Evolutionary conservation across 2,329 filamentous ascomycete genomes (phyloP).

Genomic region (Phoma sp.): DNA sequence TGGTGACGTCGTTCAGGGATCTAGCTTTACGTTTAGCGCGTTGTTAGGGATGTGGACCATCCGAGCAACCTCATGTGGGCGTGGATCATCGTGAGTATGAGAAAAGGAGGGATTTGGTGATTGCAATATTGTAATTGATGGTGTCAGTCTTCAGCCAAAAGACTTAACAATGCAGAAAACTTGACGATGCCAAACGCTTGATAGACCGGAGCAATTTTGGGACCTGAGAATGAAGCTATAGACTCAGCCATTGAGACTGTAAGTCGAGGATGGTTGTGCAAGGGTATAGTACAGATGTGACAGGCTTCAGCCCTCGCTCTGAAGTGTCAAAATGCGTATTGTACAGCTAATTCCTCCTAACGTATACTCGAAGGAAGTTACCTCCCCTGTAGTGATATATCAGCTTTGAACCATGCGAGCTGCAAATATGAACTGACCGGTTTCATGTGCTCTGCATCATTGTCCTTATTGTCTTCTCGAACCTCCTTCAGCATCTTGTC

Average conservation of each 20-base stretch:
- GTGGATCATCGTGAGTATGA: neutral
- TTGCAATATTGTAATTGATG: neutral
- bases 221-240: too few species aligned
- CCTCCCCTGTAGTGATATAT: neutral
- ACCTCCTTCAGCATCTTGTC: conserved; percentile 93
- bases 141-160: neutral
- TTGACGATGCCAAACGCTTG: too few species aligned
- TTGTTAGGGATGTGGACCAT: neutral
- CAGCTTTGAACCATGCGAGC: neutral
- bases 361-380: neutral
- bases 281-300: conserved; percentile 2
- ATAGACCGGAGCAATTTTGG: too few species aligned
- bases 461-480: conserved; percentile 86
- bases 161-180: neutral
- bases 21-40: conserved; percentile 20
- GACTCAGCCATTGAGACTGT: too few species aligned
- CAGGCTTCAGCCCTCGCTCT: neutral
- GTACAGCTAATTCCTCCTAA: neutral
- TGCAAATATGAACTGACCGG: conserved; percentile 29
- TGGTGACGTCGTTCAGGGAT: conserved; percentile 22
- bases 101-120: neutral
- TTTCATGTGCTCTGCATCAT: conserved; percentile 73
- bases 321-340: neutral
- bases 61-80: neutral
- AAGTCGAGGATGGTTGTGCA: neutral